Conservation (phyloP, 1,139 yeast species). For the Pichiaceae sp. region DNA sequence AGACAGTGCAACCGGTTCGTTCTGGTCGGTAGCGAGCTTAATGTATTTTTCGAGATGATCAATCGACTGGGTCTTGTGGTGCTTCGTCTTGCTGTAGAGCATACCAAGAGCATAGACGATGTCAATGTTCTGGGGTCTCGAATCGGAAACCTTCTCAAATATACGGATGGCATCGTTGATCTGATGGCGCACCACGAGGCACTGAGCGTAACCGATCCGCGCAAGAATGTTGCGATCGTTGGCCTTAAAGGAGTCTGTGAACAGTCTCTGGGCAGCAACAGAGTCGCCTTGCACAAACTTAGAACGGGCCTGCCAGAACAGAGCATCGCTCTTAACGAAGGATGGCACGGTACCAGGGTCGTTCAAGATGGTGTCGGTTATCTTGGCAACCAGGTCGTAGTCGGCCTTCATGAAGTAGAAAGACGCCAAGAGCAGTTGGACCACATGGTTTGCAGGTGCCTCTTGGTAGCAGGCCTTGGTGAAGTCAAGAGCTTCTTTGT, state of each 20-base stretch:
- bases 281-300: constrained; percentile 38
- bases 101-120: constrained; percentile 70
- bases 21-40: constrained; percentile 44
- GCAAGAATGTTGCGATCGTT: constrained; percentile 61
- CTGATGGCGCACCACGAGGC: constrained; percentile 68
- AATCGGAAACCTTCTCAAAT: constrained; percentile 65
- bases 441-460: constrained; percentile 22
- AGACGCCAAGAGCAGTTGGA: constrained; percentile 25
- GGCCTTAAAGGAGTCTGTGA: constrained; percentile 61
- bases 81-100: constrained; percentile 40
- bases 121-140: constrained; percentile 65
- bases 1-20: constrained; percentile 60
- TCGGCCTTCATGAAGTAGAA: constrained; percentile 34
- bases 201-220: constrained; percentile 77
- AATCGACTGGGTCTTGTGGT: constrained; percentile 42
- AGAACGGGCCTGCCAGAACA: constrained; percentile 82
- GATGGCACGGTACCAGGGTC: constrained; percentile 27
- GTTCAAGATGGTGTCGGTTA: constrained; percentile 45
- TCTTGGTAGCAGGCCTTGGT: constrained; percentile 25
- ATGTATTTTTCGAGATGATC: constrained; percentile 66
- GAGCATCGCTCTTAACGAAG: constrained; percentile 60
- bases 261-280: constrained; percentile 54
- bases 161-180: constrained; percentile 80
- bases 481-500: constrained; percentile 36
- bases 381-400: constrained; percentile 45